Base-by-base conservation (phyloP, 1,139 yeast genomes). In the Suhomyces taliae region DNA sequence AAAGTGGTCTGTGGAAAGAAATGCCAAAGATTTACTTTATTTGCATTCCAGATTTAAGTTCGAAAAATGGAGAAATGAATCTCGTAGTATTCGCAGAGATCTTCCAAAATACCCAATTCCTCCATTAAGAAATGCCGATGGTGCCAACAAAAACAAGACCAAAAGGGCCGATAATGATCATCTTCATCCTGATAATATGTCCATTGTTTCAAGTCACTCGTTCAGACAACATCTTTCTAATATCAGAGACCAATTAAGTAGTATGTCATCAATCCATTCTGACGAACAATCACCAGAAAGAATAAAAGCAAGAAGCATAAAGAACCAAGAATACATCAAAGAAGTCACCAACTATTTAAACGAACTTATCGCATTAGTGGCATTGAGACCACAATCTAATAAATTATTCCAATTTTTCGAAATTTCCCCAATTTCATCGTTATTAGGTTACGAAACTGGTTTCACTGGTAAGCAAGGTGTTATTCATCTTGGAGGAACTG, bases 381-480 rank as follows among this genome's bases (percentile, higher is more conserved):
- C 85, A 3, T 76, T 90, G 60, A 79, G 85, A 43, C 90, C 96
- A 0, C 96, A 89, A 57, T 84, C 95, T 0, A 90, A 90, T 59
- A 75, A 86, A 49, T 63, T 93, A 14, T 87, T 91, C 58, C 90
- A 87, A 53, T 93, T 93, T 62, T 82, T 93, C 53, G 99, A 93
- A 59, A 70, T 93, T 15, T 90, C 97, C 0, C 96, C 96, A 2
- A 80, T 93, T 56, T 89, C 96, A 9, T 82, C 95, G 24, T 72
- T 91, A 41, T 72, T 93, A 39, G 86, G 95, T 46, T 86, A 90
- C 53, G 98, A 93, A 63, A 81, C 82, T 26, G 87, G 90, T 0
- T 87, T 76, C 59, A 83, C 81, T 48, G 96, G 99, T 2, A 93
- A 91, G 58, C 97, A 93, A 66, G 99, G 99, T 5, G 80, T 82